Conservation (phyloP, 768 basidiomycete species). For the Gymnopilus junonius region DNA sequence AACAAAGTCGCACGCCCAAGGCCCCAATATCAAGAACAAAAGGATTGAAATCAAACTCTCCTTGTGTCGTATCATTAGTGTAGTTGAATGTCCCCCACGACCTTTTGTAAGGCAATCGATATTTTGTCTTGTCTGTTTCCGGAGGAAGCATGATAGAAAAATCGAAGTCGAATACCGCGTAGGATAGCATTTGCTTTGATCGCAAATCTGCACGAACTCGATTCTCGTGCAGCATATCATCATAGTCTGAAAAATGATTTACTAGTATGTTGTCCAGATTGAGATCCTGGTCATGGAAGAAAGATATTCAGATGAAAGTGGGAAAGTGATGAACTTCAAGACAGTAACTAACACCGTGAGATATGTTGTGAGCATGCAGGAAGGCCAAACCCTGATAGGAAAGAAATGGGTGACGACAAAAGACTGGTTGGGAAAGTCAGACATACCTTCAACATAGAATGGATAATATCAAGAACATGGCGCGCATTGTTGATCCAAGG, state of each 20-base stretch:
- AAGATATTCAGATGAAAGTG: neutral
- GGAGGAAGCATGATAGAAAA: conserved; percentile 20
- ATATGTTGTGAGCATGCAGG: conserved; percentile 24
- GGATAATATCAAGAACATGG: conserved; percentile 18
- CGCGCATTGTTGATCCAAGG: neutral
- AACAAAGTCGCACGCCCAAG: conserved; percentile 15
- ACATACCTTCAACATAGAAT: conserved; percentile 16
- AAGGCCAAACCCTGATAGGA: conserved; percentile 16
- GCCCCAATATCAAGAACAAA: conserved; percentile 29
- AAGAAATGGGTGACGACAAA: neutral
- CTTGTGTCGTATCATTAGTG: conserved; percentile 17
- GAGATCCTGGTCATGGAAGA: conserved; percentile 5
- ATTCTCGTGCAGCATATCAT: neutral
- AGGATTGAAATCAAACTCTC: conserved; percentile 29
- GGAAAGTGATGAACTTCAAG: neutral
- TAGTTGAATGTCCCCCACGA: conserved; percentile 13
- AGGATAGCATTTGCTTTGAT: conserved; percentile 12
- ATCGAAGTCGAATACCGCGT: conserved; percentile 27
- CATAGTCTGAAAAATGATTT: conserved; percentile 18
- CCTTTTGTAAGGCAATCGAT: conserved; percentile 14
- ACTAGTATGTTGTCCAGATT: conserved; percentile 17
- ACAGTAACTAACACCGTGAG: conserved; percentile 18
- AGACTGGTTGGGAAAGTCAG: neutral
- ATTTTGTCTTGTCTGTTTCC: neutral
- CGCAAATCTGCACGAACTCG: conserved; percentile 10